Evolutionary conservation across 2,329 filamentous ascomycete species (phyloP), one percentile per base, ranked within the genome.

Genomic region (Calycina herbarum): DNA sequence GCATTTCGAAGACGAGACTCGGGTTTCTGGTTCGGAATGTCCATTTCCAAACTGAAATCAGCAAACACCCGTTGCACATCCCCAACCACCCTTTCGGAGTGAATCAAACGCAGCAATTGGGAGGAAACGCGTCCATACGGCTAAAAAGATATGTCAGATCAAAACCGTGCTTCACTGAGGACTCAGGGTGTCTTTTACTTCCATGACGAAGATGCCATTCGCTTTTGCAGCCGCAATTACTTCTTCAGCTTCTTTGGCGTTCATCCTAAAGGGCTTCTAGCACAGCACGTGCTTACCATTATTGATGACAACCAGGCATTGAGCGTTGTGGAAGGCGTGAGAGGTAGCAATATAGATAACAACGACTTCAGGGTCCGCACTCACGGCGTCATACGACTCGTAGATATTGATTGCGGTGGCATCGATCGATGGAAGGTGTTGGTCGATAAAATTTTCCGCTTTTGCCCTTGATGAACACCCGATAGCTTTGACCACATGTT

Each of bases 61-160:
- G 35, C 10, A 33, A 68, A 67, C 27, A 74, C 68, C 15, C 79
- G 80, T 31, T 76, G 79, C 59, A 82, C 78, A 48, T 77, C 75
- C 2, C 79, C 79, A 27, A 76, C 74, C 13, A 85, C 78, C 48
- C 85, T 81, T 33, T 68, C 51, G 3, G 7, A n/a, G 27, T 65
- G 60, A 13, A 68, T 15, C 7, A 62, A 40, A 20, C 66, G 85
- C 79, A 57, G 83, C 86, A 6, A 90, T 74, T 0, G 88, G 88
- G 78, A 90, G 89, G 77, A 86, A 90, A 45, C 88, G 80, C 24
- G 87, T 89, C 87, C 87, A 89, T 4, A 89, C 86, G n/a, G 85
- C 86, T 72, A 10, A 59, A 27, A 54, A 15, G 15, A n/a, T 60
- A 15, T 56, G 31, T 33, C 31, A 33, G 29, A 40, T 10, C 40